These are phyloP conservation scores for Leucogyrophana mollusca DNA, from an alignment of 768 basidiomycete species.

Conservation along the genomic window DNA sequence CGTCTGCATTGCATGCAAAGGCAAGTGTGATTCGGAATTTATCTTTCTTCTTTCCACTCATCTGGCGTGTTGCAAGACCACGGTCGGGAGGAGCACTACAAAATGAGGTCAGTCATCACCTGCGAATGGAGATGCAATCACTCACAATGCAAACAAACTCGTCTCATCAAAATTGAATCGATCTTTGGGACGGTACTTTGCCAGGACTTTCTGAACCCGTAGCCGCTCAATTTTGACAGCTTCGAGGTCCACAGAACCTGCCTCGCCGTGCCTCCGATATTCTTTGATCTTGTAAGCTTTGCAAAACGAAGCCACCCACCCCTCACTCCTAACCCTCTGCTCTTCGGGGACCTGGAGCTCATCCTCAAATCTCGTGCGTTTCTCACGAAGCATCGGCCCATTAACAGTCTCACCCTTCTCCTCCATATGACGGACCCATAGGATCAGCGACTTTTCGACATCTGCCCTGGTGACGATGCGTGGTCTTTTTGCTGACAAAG, in stretches of 20 bases:
- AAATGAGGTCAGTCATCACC: background rate
- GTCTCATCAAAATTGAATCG: constrained; percentile 8
- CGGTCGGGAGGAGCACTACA: constrained; percentile 11
- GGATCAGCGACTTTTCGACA: constrained; percentile 28
- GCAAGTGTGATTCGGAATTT: constrained; percentile 13
- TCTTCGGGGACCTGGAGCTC: constrained; percentile 25
- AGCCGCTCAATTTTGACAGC: constrained; percentile 22
- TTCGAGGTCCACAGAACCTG: constrained; percentile 24
- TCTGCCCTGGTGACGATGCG: constrained; percentile 33
- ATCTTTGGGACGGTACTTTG: constrained; percentile 19
- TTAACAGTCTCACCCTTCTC: constrained; percentile 18
- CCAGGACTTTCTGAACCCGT: constrained; percentile 14
- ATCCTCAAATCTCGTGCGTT: constrained; percentile 21
- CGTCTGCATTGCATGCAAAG: constrained; percentile 8
- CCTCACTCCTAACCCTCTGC: constrained; percentile 7
- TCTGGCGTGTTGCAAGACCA: constrained; percentile 16
- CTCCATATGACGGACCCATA: constrained; percentile 34
- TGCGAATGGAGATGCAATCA: no score
- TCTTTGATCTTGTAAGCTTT: constrained; percentile 5
- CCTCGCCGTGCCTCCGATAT: constrained; percentile 16
- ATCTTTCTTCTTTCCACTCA: constrained; percentile 18
- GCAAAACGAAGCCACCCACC: constrained; percentile 4
- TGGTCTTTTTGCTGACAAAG: constrained; percentile 26
- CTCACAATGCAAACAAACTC: constrained; percentile 5
- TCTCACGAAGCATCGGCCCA: constrained; percentile 8